Base-by-base conservation (phyloP, 1,139 yeast species). In the Diutina pseudorugosa region DNA sequence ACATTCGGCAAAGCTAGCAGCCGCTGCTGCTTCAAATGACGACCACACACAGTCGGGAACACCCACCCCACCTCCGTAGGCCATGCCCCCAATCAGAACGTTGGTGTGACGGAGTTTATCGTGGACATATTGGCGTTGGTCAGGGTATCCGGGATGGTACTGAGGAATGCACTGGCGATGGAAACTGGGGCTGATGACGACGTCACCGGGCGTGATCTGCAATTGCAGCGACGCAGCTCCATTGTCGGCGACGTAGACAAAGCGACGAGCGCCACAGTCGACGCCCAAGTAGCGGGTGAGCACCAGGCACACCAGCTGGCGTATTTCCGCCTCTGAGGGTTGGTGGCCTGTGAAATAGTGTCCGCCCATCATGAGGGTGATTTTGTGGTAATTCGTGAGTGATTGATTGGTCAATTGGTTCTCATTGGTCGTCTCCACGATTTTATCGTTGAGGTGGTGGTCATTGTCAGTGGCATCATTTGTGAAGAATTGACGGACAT, bases 361-460 rank as follows among this genome's bases (percentile, higher is more conserved):
- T 1, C 97, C 98, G 1, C 97, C 97, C 63, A 89, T 69, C 97
- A 93, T 93, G 41, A 89, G 76, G 0, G 98, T 93, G 51, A 91
- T 65, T 58, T 86, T 88, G 6, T 88, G 79, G 58, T 83, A 83
- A 7, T 23, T 23, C 4, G 25, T 4, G 6, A 4, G 4, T 1
- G 65, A 61, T 4, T 50, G 44, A 9, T 9, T 19, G 7, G 7
- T 16, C 11, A 7, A n/a, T n/a, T n/a, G n/a, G n/a, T n/a, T n/a
- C n/a, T n/a, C n/a, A n/a, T n/a, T n/a, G n/a, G n/a, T n/a, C n/a
- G n/a, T n/a, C n/a, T n/a, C n/a, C n/a, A n/a, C n/a, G n/a, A n/a
- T n/a, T n/a, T n/a, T n/a, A n/a, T n/a, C n/a, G n/a, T n/a, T n/a
- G n/a, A n/a, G n/a, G n/a, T n/a, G n/a, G n/a, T n/a, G n/a, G n/a